Base-by-base conservation (phyloP, 257 asterid species). In the Primulina tabacum region DNA sequence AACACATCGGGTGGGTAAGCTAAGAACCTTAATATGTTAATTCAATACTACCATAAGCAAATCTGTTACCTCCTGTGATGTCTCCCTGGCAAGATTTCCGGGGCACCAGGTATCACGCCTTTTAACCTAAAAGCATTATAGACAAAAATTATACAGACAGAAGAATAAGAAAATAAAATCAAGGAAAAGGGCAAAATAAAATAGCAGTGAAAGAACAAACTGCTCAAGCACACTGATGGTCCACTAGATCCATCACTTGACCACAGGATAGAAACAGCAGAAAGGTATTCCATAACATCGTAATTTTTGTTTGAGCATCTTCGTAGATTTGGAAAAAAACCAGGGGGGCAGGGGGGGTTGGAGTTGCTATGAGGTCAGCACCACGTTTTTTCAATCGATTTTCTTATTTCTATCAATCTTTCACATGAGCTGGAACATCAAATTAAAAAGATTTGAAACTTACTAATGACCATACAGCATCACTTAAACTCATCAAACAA, bases 61-160 rank as follows among this genome's bases (percentile, higher is more conserved):
- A 72, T 76, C 6, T 43, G 29, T 80, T 82, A 90, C 99, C 96
- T 90, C 90, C 73, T 77, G 81, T 50, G 69, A 50, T 66, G 75
- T 83, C 82, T 83, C 86, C 79, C 73, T 67, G 16, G 82, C 81
- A 71, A 87, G 83, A 20, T 82, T 85, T 69, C 96, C 90, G 17
- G 97, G 96, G 88, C 97, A 89, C 97, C 99, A 93, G 50, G 99
- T 93, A 79, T 86, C 92, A 63, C 99, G 97, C 75, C 99, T 78
- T 81, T 93, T 93, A 18, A 73, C 94, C 99, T 93, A 62, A 72
- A 17, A 68, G 62, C 71, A 78, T 52, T 14, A 76, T 24, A 71
- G 65, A 77, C 7, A 62, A 59, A 28, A 61, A 71, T 50, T 60
- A 65, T 53, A 30, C 26, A 33, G 50, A 60, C 52, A 58, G 52